Base-by-base conservation (phyloP, 768 basidiomycete genomes). In the Russula ochroleuca region DNA sequence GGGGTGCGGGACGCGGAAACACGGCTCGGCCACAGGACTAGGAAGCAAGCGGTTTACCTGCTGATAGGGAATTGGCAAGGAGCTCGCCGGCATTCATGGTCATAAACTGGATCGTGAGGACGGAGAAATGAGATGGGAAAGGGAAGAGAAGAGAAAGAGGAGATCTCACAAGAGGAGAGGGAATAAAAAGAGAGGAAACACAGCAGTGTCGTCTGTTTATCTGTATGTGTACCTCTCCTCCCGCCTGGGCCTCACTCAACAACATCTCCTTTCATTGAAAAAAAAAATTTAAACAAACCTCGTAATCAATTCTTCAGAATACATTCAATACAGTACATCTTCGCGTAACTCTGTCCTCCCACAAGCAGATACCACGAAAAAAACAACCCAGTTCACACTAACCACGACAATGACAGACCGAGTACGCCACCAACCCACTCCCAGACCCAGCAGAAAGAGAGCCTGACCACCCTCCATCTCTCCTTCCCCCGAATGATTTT, bases 21-120 rank as follows among this genome's bases (percentile, higher is more conserved):
- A 64, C 70, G 54, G 43, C 48, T 11, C 45, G 41, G 28, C 6
- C 25, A n/a, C 7, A 28, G 25, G 52, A 19, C 31, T 64, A 62
- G 60, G 64, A 65, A 64, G 67, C 73, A 69, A 75, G 21, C 23
- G 13, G 76, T 85, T 71, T 72, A 94, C 94, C 91, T 51, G 91
- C 80, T 64, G 93, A 95, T 70, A 98, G 87, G 71, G 95, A 88
- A 79, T 96, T 94, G 69, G 89, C 85, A 72, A 98, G 86, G 65
- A 98, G 86, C 75, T 92, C 86, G 62, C 85, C 87, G 69, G 92
- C 92, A 81, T 92, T 92, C 93, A 96, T 95, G 72, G 78, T 82
- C 74, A 75, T 73, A 69, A 69, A 54, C 25, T 65, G 55, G 17
- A 57, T 60, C 49, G 37, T 40, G 43, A 55, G 45, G 10, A 25